A percentile compares a stretch with the other conserved stretches of the same genome.
Conservation (phyloP, 2,329 filamentous ascomycete genomes). For the Hortaea sp. region DNA sequence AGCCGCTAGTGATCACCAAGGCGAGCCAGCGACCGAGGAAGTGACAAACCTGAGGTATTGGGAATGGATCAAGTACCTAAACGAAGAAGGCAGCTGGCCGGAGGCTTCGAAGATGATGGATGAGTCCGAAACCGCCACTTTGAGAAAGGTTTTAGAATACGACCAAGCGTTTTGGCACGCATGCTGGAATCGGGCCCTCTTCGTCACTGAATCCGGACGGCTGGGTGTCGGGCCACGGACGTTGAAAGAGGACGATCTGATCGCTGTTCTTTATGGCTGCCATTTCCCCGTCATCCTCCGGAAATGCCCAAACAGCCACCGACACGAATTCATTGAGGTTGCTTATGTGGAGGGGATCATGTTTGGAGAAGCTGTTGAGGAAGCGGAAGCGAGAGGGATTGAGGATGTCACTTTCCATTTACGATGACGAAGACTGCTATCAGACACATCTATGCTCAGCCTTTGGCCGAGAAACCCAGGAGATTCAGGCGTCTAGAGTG, state of each 20-base stretch:
- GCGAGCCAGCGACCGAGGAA: not conserved
- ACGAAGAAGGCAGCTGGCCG: not conserved
- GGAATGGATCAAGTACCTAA: not conserved
- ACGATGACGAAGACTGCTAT: not conserved
- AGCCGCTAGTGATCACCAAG: not conserved
- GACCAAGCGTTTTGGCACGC: not conserved
- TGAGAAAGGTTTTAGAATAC: not conserved
- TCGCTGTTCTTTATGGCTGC: slow-evolving; percentile 1
- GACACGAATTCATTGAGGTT: not conserved
- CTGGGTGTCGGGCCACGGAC: not conserved
- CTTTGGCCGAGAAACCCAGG: too few relatives aligned
- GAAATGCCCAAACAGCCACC: not conserved
- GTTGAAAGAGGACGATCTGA: not conserved
- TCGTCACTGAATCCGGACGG: not conserved
- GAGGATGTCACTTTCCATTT: not conserved
- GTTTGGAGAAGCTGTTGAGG: not conserved
- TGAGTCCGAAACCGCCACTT: too few relatives aligned
- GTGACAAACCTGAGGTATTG: too few relatives aligned
- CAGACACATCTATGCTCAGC: too few relatives aligned
- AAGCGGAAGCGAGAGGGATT: not conserved
- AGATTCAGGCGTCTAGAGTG: too few relatives aligned
- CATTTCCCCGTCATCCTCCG: not conserved
- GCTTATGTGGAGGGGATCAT: slow-evolving; percentile 2
- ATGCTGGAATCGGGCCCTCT: not conserved
- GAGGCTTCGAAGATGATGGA: too few relatives aligned